phyloP scores from a whole-genome alignment of 2,329 filamentous ascomycete species.

The Plenodomus biglobosus region DNA sequence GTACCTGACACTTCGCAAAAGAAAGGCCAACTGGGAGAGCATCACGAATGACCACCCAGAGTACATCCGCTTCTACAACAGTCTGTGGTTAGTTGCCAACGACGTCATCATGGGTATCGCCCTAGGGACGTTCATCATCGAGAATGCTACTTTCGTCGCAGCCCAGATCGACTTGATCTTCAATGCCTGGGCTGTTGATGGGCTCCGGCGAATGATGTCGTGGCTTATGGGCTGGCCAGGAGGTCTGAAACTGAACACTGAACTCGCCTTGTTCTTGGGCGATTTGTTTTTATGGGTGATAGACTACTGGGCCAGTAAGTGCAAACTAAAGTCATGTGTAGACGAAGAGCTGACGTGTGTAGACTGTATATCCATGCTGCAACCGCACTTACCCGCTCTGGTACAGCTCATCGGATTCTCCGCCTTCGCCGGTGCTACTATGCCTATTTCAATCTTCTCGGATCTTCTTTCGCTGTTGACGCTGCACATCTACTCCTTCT shows the following conservation, averaged over 20 bases:
- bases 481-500: constrained; percentile 96
- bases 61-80: constrained; percentile 99
- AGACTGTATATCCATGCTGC: constrained; percentile 75
- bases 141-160: constrained; percentile 85
- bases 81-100: constrained; percentile 96
- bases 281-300: constrained; percentile 98
- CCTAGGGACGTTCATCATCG: constrained; percentile 92
- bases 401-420: constrained; percentile 94
- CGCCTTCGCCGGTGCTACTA: constrained; percentile 91
- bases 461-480: constrained; percentile 90
- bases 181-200: constrained; percentile 81
- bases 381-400: constrained; percentile 78
- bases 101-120: constrained; percentile 99
- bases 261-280: constrained; percentile 89
- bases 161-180: constrained; percentile 75
- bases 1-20: constrained; percentile 84
- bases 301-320: constrained; percentile 87
- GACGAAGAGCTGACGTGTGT: constrained; percentile 13
- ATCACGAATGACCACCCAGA: constrained; percentile 94
- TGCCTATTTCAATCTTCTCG: constrained; percentile 94
- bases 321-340: too few species aligned
- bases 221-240: constrained; percentile 92
- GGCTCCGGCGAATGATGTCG: constrained; percentile 81
- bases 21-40: constrained; percentile 92
- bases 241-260: constrained; percentile 90